Evolutionary conservation across 2,329 filamentous ascomycete species (phyloP), one percentile per base, ranked within the genome.

Genomic region (Botrytis galanthina): DNA sequence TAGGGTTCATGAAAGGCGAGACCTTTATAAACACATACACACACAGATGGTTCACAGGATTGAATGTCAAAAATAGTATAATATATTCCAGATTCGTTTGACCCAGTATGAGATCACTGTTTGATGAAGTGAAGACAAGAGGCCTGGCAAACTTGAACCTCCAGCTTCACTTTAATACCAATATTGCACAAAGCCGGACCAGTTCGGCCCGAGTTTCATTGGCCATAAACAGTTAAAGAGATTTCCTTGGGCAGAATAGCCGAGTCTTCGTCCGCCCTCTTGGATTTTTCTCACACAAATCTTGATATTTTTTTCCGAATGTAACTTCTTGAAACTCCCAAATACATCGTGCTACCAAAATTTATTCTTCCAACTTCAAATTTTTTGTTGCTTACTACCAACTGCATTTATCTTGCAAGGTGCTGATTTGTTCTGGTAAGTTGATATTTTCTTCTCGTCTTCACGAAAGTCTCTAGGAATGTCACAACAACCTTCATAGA

Each of bases 401-500:
- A 66, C 14, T 9, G 12, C 22, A 5, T n/a, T 16, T 3, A 66
- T 48, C 12, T 4, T 4, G 1, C 32, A 48, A 22, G 29, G 3
- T 18, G 3, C 37, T n/a, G 2, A 35, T 7, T 4, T 51, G 29
- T 48, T 32, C 29, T 37, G 44, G 62, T 66, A 14, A 48, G 44
- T 66, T 48, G 3, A 35, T n/a, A 51, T n/a, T 35, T 12, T 48
- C 7, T 18, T 35, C 10, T 4, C 20, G 2, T 18, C n/a, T 32
- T 4, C 9, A n/a, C 44, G 18, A 48, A 35, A 26, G 12, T 48
- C 12, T 35, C 16, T 10, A 32, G 16, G 20, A 63, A 44, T 63
- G 1, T 44, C n/a, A 0, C n/a, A 14, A 1, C 7, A 18, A 9
- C 16, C n/a, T 44, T 6, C 1, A n/a, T n/a, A n/a, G 20, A 48